These are phyloP conservation scores for Fusarium heterosporum DNA, from an alignment of 2,329 filamentous ascomycete genomes.

Conservation along the genomic window DNA sequence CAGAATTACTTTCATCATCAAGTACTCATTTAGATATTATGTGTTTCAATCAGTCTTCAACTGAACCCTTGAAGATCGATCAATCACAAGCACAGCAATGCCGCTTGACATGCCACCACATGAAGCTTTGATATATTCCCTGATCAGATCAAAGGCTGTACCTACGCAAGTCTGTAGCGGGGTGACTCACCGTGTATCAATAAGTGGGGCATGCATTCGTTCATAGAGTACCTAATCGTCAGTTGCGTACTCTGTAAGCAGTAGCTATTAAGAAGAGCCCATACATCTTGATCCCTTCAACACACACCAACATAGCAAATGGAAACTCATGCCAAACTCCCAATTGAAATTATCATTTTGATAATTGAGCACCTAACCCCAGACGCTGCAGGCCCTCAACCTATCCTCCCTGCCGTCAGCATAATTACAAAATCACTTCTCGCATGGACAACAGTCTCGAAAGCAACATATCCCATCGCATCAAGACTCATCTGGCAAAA, in stretches of 20 bases:
- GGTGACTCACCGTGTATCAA: neutral
- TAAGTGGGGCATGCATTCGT: neutral
- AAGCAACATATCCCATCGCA: neutral
- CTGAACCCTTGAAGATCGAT: neutral
- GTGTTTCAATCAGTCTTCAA: no score
- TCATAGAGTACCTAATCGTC: neutral
- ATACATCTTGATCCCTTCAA: neutral
- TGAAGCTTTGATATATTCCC: no score
- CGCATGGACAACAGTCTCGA: slow-evolving; percentile 22
- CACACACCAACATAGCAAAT: neutral
- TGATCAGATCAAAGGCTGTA: neutral
- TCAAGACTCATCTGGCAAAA: slow-evolving; percentile 16
- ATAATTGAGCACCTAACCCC: slow-evolving; percentile 20
- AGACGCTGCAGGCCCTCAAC: rapidly evolving
- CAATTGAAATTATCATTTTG: slow-evolving; percentile 25
- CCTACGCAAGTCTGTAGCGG: neutral
- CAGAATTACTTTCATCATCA: no score
- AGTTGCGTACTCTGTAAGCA: neutral
- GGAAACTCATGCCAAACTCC: neutral
- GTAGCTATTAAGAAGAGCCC: neutral
- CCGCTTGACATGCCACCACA: no score
- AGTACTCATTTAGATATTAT: no score
- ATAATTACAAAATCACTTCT: slow-evolving; percentile 16
- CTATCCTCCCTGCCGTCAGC: slow-evolving; percentile 20
- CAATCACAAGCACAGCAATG: neutral